Evolutionary conservation across 2,329 filamentous ascomycete species (phyloP), one percentile per base, ranked within the genome.

Genomic region (Sphaerulina vaccinii): DNA sequence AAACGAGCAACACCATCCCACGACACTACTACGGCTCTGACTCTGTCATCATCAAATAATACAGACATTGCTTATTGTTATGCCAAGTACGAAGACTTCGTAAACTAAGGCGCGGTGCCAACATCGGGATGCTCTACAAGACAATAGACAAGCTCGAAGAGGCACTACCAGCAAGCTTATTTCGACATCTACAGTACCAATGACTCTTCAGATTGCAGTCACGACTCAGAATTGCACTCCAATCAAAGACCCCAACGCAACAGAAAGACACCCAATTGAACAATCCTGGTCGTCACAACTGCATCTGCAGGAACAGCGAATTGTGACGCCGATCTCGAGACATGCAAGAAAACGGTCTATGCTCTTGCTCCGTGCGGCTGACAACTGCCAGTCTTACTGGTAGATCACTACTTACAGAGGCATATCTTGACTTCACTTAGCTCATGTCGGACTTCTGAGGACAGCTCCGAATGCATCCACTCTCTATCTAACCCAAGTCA

Each of bases 351-450:
- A n/a, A n/a, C n/a, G n/a, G n/a, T n/a, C n/a, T n/a, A n/a, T n/a
- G n/a, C 10, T 27, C 24, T 21, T n/a, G 22, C 22, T 16, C 41
- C 2, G 8, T 8, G 29, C 22, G 16, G 6, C 5, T 10, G 16
- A 27, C 19, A 46, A 24, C 44, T 38, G 22, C 35, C 35, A 5
- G 44, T 35, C 27, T 38, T 19, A 5, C 15, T 15, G 16, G 44
- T 15, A 16, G 9, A 47, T 47, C 44, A 38, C 44, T 47, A 19
- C 44, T 33, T 6, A 15, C 10, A 24, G 33, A 37, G 37, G 32
- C 22, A 15, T 18, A 39, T 46, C 29, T 46, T 13, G 43, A 36
- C 43, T 46, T 15, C 43, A 33, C 21, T 13, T 44, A 27, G 13
- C 42, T 35, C 10, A n/a, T n/a, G 15, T n/a, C 29, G 16, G 33